Conservation (phyloP, 108 stramenopile species). For the Parmales sp. region DNA sequence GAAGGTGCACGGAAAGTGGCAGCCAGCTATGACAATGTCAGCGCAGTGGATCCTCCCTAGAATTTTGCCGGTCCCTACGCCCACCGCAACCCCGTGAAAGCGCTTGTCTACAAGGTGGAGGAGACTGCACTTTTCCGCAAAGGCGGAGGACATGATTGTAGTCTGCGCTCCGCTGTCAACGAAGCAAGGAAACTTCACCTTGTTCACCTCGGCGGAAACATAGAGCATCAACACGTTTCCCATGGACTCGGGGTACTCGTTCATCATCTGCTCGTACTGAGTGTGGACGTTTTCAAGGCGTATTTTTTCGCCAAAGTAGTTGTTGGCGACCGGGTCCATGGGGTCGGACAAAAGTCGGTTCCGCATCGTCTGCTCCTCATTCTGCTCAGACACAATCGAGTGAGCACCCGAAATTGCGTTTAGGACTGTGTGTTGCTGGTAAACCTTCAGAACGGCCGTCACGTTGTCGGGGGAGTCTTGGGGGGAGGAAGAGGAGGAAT, state of each 20-base stretch:
- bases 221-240: conserved; percentile 89
- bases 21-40: conserved; percentile 52
- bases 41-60: conserved; percentile 59
- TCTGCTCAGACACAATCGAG: too few relatives aligned
- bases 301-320: conserved; percentile 60
- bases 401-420: too few relatives aligned
- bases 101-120: conserved; percentile 71
- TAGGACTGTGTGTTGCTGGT: too few relatives aligned
- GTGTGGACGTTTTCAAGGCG: conserved; percentile 41
- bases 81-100: conserved; percentile 75
- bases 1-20: conserved; percentile 51
- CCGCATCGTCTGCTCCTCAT: conserved; percentile 36
- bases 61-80: conserved; percentile 87
- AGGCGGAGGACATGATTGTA: conserved; percentile 71
- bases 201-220: conserved; percentile 73
- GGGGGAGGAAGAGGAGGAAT: too few relatives aligned
- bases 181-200: conserved; percentile 70
- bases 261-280: conserved; percentile 78
- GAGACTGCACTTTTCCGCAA: conserved; percentile 66
- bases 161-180: conserved; percentile 90
- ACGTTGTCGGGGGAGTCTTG: too few relatives aligned
- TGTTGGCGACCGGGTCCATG: conserved; percentile 67
- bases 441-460: too few relatives aligned
- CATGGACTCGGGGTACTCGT: conserved; percentile 90
- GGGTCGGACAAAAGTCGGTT: conserved; percentile 50